A percentile compares a stretch with the other conserved stretches of the same genome.
Conservation (phyloP, 805 yeast species). For the Yarrowia sp. region DNA sequence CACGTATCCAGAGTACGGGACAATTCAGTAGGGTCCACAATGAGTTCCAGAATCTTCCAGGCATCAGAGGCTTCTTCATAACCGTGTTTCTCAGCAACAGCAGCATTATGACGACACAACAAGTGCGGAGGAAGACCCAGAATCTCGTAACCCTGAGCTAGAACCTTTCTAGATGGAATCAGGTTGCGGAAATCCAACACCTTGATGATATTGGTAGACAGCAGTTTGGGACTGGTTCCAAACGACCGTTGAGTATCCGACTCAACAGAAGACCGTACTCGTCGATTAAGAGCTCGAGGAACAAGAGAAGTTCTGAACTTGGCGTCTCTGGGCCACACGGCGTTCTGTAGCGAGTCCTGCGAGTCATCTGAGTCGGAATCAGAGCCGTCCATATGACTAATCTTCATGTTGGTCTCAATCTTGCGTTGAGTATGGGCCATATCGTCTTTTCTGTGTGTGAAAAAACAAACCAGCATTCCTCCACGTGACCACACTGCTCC, state of each 20-base stretch:
- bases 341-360: constrained; percentile 1
- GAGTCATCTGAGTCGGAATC: constrained; percentile 24
- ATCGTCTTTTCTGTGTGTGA: constrained; percentile 49
- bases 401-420: constrained; percentile 13
- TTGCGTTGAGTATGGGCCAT: constrained; percentile 35
- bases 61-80: constrained; percentile 62
- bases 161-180: constrained; percentile 70
- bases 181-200: constrained; percentile 63
- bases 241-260: constrained; percentile 25
- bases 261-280: background rate
- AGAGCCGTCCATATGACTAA: constrained; percentile 24
- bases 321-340: constrained; percentile 5
- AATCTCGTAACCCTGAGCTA: constrained; percentile 45
- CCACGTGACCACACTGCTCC: constrained; percentile 84
- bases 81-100: constrained; percentile 63
- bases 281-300: constrained; percentile 5
- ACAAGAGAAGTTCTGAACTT: constrained; percentile 9
- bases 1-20: background rate
- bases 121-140: constrained; percentile 50
- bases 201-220: constrained; percentile 49
- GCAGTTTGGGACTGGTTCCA: background rate
- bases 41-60: constrained; percentile 50
- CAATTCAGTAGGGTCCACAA: constrained; percentile 22
- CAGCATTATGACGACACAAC: constrained; percentile 65
- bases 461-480: constrained; percentile 80